Evolutionary conservation across 2,329 filamentous ascomycete species (phyloP), one percentile per base, ranked within the genome.

Genomic region (Trichoderma sp.): DNA sequence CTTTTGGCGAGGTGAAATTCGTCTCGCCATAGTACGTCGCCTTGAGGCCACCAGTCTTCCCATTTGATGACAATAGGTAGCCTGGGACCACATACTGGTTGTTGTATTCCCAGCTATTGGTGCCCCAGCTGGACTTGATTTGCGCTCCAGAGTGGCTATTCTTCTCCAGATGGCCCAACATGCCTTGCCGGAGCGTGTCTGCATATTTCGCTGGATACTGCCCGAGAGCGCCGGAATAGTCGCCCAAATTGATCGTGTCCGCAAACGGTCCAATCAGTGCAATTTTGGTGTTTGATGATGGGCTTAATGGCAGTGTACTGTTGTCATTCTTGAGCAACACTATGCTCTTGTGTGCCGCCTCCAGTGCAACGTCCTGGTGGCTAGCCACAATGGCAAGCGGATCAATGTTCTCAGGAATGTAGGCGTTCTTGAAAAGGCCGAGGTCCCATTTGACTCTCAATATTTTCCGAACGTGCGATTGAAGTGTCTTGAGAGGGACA

Each of bases 71-170:
- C 13, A 68, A 42, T 13, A 66, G 61, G 17, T 68, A 68, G 1
- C 59, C 34, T 4, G 67, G 60, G 15, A 68, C 32, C 3, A 66
- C 67, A 34, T 60, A 68, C 29, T 68, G 67, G 61, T 68, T 68
- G 22, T 66, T 66, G 42, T 66, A 68, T 39, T 68, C 67, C 67
- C 67, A 68, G 34, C 61, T 66, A n/a, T 68, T 68, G 10, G 53
- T 59, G 4, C 67, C 67, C 67, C 67, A 68, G 10, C 67, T 68
- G 15, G 61, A 53, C 34, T 10, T 34, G 10, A 68, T 37, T 22
- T 56, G 27, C 8, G 32, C 58, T 9, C 25, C n/a, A 1, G 60
- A 53, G 32, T 27, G 32, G 13, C 42, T 34, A 6, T 22, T 54
- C 13, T 68, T 59, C 6, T 66, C 53, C 9, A 65, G 13, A 45